These are phyloP conservation scores for Linnemannia schmuckeri DNA, from an alignment of 192 early-diverging fungal genomes.

Conservation along the genomic window DNA sequence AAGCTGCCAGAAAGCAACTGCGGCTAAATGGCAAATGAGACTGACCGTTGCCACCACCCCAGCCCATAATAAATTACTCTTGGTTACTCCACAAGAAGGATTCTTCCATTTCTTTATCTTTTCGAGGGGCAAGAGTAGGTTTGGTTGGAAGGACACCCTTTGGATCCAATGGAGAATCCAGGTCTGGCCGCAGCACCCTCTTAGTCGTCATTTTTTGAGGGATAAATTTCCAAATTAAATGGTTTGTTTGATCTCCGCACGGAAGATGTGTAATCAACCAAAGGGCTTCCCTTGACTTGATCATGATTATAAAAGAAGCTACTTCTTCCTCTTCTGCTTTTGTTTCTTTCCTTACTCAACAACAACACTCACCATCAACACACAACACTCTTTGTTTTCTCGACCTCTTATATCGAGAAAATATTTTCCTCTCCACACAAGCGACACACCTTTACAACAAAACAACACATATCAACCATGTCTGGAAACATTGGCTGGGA, in stretches of 20 bases:
- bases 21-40: not conserved
- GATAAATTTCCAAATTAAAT: not conserved
- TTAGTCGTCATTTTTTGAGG: not conserved
- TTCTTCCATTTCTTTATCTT: not conserved
- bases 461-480: not conserved
- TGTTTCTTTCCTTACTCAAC: not conserved
- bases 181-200: not conserved
- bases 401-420: not conserved
- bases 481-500: constrained; percentile 72
- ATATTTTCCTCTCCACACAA: not conserved
- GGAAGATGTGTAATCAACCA: not conserved
- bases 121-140: too few species aligned
- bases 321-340: not conserved
- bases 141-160: not conserved
- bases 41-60: not conserved
- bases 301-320: not conserved
- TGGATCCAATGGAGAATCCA: constrained; percentile 7
- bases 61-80: not conserved
- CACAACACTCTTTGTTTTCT: not conserved
- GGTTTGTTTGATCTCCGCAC: not conserved
- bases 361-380: not conserved
- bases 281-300: not conserved
- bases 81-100: not conserved
- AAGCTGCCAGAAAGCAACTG: constrained; percentile 1
- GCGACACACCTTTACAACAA: not conserved